These are phyloP conservation scores for Gautieria morchelliformis DNA, from an alignment of 768 basidiomycete species.

Conservation along the genomic window DNA sequence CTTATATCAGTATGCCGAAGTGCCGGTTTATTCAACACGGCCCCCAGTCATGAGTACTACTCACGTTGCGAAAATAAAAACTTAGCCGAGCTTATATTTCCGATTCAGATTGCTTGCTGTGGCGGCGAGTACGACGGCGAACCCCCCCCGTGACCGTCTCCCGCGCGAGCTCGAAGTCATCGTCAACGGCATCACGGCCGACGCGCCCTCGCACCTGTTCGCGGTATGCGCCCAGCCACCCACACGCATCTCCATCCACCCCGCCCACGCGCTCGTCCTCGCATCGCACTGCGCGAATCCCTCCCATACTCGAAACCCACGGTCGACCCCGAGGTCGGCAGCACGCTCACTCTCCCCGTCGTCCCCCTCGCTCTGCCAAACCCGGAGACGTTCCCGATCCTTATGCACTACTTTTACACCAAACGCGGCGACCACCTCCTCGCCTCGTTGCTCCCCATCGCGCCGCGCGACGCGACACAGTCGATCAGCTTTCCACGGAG, in stretches of 20 bases:
- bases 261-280: constrained; percentile 16
- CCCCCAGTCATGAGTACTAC: constrained; percentile 32
- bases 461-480: constrained; percentile 20
- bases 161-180: constrained; percentile 24
- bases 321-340: constrained; percentile 2
- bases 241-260: constrained; percentile 12
- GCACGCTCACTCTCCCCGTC: constrained; percentile 12
- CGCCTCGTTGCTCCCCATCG: constrained; percentile 16
- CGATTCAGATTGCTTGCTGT: neutral
- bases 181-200: constrained; percentile 13
- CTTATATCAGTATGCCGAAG: too few relatives aligned
- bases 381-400: constrained; percentile 12
- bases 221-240: constrained; percentile 9
- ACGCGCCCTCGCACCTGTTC: constrained; percentile 14
- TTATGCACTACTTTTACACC: constrained; percentile 17
- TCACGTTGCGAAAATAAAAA: neutral
- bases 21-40: too few relatives aligned
- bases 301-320: constrained; percentile 8
- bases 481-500: neutral
- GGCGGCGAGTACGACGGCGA: neutral
- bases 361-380: constrained; percentile 14
- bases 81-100: neutral
- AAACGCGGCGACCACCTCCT: constrained; percentile 11
- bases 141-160: constrained; percentile 1
- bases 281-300: constrained; percentile 8